A percentile compares a stretch with the other conserved stretches of the same genome.
Evolutionary conservation across 805 yeast genomes (phyloP).

Genomic region (Cyberlindnera subsufficiens): DNA sequence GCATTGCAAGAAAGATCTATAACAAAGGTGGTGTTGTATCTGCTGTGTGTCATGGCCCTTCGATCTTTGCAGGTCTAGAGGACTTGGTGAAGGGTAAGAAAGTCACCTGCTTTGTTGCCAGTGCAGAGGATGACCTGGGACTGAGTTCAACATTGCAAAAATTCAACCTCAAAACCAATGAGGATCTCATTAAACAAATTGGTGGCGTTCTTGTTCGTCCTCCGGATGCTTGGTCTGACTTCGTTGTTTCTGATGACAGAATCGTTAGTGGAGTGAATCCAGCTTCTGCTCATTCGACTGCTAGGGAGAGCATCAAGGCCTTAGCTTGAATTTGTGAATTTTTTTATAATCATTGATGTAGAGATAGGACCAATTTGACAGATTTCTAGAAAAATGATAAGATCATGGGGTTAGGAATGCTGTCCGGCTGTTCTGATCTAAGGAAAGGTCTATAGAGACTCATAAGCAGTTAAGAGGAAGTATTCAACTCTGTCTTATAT

Average conservation of each 20-base stretch:
- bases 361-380: too few relatives aligned
- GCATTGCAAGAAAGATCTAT: conserved; percentile 41
- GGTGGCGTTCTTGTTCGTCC: background rate
- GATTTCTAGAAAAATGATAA: too few relatives aligned
- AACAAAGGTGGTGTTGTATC: conserved; percentile 48
- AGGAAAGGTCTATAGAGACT: too few relatives aligned
- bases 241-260: background rate
- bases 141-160: conserved; percentile 2
- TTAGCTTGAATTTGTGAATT: background rate
- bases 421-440: too few relatives aligned
- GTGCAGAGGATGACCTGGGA: conserved; percentile 38
- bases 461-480: too few relatives aligned
- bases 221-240: conserved; percentile 2
- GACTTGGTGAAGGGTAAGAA: conserved; percentile 48
- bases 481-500: too few relatives aligned
- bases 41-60: conserved; percentile 71
- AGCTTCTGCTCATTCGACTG: background rate
- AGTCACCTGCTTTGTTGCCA: conserved; percentile 54
- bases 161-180: conserved; percentile 2
- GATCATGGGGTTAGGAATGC: too few relatives aligned
- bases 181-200: conserved; percentile 2
- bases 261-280: conserved; percentile 1
- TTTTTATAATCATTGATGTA: too few relatives aligned
- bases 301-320: conserved; percentile 1
- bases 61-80: conserved; percentile 42